Conservation (phyloP, 371 early-diverging fungal genomes). For the Mucor ambiguus region DNA sequence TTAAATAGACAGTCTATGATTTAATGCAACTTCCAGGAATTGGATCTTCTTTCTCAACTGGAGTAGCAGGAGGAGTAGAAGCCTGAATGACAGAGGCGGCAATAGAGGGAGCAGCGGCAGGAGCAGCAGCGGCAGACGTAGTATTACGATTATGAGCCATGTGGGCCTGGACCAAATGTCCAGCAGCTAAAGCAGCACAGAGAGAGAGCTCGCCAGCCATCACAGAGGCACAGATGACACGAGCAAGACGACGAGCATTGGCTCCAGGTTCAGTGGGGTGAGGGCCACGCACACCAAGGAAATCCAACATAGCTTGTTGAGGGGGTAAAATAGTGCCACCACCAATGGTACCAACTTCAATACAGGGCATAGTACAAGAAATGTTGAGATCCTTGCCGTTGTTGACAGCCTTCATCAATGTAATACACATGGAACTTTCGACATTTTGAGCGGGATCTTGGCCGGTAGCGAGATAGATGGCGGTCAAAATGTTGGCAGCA, state of each 20-base stretch:
- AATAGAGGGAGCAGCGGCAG: neutral
- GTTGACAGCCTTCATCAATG: conserved; percentile 87
- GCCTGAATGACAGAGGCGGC: conserved; percentile 4
- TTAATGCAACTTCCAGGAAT: conserved; percentile 20
- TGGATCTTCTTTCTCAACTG: conserved; percentile 16
- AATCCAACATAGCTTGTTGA: conserved; percentile 87
- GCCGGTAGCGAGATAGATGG: conserved; percentile 93
- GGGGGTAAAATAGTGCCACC: conserved; percentile 93
- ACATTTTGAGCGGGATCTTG: conserved; percentile 98
- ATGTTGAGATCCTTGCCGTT: conserved; percentile 81
- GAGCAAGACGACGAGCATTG: conserved; percentile 89
- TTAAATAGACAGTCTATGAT: conserved; percentile 7
- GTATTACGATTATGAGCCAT: conserved; percentile 78
- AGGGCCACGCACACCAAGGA: conserved; percentile 90
- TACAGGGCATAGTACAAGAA: conserved; percentile 94
- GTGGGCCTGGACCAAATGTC: conserved; percentile 83
- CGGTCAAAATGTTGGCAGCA: conserved; percentile 95
- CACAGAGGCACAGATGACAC: conserved; percentile 90
- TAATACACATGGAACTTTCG: conserved; percentile 94
- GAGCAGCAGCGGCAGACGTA: neutral
- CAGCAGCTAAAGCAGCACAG: conserved; percentile 85
- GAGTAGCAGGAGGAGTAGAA: conserved; percentile 28
- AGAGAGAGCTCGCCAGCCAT: conserved; percentile 96
- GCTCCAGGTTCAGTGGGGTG: conserved; percentile 82
- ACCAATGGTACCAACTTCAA: conserved; percentile 96